Evolutionary conservation across 805 yeast genomes (phyloP).

Genomic region (Hermanozyma aechmeae): DNA sequence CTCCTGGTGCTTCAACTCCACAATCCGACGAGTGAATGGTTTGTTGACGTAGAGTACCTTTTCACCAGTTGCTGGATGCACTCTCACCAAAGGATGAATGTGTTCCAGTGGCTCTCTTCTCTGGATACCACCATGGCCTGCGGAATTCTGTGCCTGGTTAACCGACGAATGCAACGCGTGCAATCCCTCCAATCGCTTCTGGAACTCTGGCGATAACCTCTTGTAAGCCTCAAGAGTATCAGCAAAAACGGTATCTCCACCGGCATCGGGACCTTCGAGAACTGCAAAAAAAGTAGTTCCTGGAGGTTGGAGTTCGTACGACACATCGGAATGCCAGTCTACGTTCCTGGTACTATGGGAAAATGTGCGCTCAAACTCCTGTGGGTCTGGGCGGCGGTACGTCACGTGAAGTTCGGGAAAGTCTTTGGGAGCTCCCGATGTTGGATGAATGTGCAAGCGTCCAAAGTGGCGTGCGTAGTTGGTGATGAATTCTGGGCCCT

Average conservation of each 20-base stretch:
- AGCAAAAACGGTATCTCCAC: constrained; percentile 31
- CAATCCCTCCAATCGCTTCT: constrained; percentile 20
- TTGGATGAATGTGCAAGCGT: constrained; percentile 28
- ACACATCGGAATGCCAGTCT: constrained; percentile 29
- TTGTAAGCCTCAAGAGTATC: constrained; percentile 29
- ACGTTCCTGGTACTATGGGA: constrained; percentile 19
- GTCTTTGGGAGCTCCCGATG: constrained; percentile 27
- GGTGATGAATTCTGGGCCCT: background rate
- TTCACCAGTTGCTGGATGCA: constrained; percentile 25
- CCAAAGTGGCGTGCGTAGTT: background rate
- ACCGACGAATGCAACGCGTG: constrained; percentile 26
- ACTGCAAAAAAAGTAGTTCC: constrained; percentile 26
- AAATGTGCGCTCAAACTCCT: constrained; percentile 19
- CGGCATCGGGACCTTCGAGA: constrained; percentile 27
- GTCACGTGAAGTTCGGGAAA: constrained; percentile 26
- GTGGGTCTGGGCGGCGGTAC: constrained; percentile 20
- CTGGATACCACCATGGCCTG: constrained; percentile 21
- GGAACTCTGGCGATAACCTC: constrained; percentile 26
- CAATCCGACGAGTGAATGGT: constrained; percentile 25
- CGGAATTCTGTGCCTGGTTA: constrained; percentile 20
- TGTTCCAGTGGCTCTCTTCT: constrained; percentile 24
- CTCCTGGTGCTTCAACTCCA: constrained; percentile 27
- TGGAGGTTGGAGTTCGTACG: constrained; percentile 27
- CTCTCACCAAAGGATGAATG: constrained; percentile 26
- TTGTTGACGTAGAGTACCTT: constrained; percentile 22